Percentiles rank a stretch among this genome's conserved stretches.
Evolutionary conservation across 257 asterid species (phyloP).

Genomic region (Rauvolfia tetraphylla): DNA sequence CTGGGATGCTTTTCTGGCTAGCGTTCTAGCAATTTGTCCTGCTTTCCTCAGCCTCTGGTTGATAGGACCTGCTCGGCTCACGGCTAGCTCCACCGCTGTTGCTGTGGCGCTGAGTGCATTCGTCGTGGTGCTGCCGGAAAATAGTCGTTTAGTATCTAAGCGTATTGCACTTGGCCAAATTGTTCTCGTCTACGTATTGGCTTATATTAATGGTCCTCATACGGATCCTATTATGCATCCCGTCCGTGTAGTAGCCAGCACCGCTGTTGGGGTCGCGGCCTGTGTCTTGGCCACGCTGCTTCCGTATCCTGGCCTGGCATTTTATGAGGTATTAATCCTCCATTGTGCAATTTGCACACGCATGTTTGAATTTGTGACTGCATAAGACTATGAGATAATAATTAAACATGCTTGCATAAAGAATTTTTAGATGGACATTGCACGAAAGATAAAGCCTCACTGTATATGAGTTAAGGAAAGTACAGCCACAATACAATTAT

Average conservation of each 20-base stretch:
- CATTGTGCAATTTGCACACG: too few relatives aligned
- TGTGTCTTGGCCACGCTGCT: conserved; percentile 62
- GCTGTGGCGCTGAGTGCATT: conserved; percentile 56
- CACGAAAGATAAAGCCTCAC: too few relatives aligned
- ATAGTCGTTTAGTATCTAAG: conserved; percentile 56
- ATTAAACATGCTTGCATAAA: neutral
- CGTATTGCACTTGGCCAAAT: conserved; percentile 83
- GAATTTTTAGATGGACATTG: neutral
- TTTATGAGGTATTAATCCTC: conserved; percentile 45
- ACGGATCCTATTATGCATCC: conserved; percentile 69
- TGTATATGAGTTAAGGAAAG: too few relatives aligned
- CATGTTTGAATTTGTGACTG: neutral
- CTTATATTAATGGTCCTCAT: conserved; percentile 43
- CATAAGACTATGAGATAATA: neutral
- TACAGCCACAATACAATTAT: neutral
- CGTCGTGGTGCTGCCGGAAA: conserved; percentile 58
- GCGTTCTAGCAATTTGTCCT: conserved; percentile 47
- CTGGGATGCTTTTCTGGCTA: conserved; percentile 63
- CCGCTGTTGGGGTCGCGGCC: conserved; percentile 63
- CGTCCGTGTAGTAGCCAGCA: conserved; percentile 65
- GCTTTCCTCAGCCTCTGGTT: conserved; percentile 56
- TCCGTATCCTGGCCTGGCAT: conserved; percentile 67
- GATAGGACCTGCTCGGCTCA: conserved; percentile 53
- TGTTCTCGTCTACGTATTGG: conserved; percentile 60
- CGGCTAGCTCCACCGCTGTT: conserved; percentile 38